These are phyloP conservation scores for Lophiotrema nucula DNA, from an alignment of 495 filamentous ascomycete species.

Conservation along the genomic window DNA sequence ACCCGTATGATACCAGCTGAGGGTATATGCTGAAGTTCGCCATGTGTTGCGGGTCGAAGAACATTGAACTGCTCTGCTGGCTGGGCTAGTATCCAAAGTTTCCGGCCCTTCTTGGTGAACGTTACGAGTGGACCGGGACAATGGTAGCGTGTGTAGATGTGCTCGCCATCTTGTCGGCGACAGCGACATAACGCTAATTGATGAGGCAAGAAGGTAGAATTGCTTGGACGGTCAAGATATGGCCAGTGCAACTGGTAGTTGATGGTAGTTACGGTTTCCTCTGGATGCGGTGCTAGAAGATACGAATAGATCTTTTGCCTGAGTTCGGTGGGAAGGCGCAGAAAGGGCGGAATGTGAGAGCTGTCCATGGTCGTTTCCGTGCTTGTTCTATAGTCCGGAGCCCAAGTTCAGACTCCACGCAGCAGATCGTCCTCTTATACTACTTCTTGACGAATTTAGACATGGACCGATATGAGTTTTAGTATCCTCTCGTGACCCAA, in stretches of 20 bases:
- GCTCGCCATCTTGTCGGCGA: not conserved
- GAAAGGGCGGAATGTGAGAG: not conserved
- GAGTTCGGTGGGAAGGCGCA: slow-evolving; percentile 2
- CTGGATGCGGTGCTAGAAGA: slow-evolving; percentile 5
- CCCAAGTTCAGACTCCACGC: too few relatives aligned
- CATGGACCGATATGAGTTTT: too few relatives aligned
- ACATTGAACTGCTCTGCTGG: slow-evolving; percentile 10
- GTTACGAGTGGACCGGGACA: slow-evolving; percentile 8
- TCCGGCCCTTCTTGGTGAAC: not conserved
- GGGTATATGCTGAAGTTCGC: not conserved
- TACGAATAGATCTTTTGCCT: slow-evolving; percentile 19
- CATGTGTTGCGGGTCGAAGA: slow-evolving; percentile 9
- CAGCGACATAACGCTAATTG: slow-evolving; percentile 23
- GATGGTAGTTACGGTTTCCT: slow-evolving; percentile 15
- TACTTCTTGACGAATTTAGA: too few relatives aligned
- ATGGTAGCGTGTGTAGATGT: slow-evolving; percentile 24
- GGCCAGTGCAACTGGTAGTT: slow-evolving; percentile 21
- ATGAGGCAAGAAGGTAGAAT: slow-evolving; percentile 12
- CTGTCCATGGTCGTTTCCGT: not conserved
- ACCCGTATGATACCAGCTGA: not conserved
- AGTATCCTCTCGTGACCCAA: too few relatives aligned
- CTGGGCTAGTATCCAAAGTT: slow-evolving; percentile 8
- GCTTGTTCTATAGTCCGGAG: too few relatives aligned
- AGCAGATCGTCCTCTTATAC: too few relatives aligned
- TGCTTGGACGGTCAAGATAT: slow-evolving; percentile 4